Base-by-base conservation (phyloP, 192 early-diverging fungal species). In the Umbelopsis ramanniana region DNA sequence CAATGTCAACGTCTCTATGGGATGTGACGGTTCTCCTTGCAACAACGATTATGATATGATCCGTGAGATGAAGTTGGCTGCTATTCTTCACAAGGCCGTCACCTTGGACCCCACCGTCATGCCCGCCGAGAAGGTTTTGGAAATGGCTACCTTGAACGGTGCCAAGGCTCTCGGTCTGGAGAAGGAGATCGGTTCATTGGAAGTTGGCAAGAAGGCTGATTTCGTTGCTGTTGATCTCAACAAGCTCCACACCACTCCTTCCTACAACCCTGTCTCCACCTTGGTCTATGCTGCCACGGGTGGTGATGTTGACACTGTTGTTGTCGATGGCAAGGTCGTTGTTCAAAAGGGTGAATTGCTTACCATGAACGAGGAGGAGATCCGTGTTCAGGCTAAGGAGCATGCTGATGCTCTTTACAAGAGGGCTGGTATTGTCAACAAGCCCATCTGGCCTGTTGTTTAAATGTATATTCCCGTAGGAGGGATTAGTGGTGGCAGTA, bases 111-210 rank as follows among this genome's bases (percentile, higher is more conserved):
- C 72, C n/a, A 43, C 45, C 22, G 60, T 55, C 21, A 67, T 73
- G 66, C 54, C 72, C 2, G 72, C 72, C 29, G 72, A 73, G 21
- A 50, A 57, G 43, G 72, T 73, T 6, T 55, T 73, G 37, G 72
- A 73, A 38, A 73, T 73, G 72, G 72, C 72, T 10, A 73, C 72
- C 19, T 66, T 73, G 35, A 73, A 73, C 60, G 72, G 72, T 53
- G 72, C 72, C 40, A 66, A 67, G 24, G 72, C 72, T 67, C 46
- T 73, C 45, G 72, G 72, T 10, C 35, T 73, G 5, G 72, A 73
- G 60, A 67, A 73, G 0, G 66, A 73, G 21, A 73, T 73, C 67
- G 72, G 72, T 37, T 73, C 72, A 14, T 38, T 73, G 15, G 72
- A 73, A 43, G 46, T 47, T 1, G 72, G 72, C 72, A 73, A 73